Base-by-base conservation (phyloP, 352 stramenopile species). In the Thraustotheca clavata region DNA sequence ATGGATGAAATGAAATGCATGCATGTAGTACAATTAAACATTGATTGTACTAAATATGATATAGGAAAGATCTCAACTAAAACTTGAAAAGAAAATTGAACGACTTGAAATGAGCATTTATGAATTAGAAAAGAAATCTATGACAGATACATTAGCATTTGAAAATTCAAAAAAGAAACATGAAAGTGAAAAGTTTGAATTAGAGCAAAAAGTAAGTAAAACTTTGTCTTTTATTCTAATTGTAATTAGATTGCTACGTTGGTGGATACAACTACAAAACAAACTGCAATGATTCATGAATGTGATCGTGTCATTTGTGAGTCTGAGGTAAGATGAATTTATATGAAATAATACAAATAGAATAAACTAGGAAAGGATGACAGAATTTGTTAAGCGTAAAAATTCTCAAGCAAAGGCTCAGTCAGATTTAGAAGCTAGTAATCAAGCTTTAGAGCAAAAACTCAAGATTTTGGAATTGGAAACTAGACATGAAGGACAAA, bases 241-340 rank as follows among this genome's bases (percentile, higher is more conserved):
- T 62, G 55, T n/a, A 52, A 16, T 31, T 52, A 65, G 57, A 55
- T 65, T 39, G 57, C 57, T 20, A 26, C 22, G 2, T 62, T 90
- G 35, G 67, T 86, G 20, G 70, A 71, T 7, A 90, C 81, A 26
- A 88, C 81, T 3, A 70, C 80, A 41, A 62, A 79, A 6, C 81
- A 90, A 62, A 88, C 79, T 31, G 71, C 69, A n/a, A 73, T 90
- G 54, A 87, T 88, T 33, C 79, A 90, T 40, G 81, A 90, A 43
- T 90, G 77, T 40, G 77, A 90, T 43, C 79, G 76, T 16, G 72
- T 71, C 29, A 60, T 90, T 4, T 72, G 69, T 2, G 76, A 87
- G 27, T 65, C 71, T 12, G 76, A 77, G 62, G 62, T 65, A 35
- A 20, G 4, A 16, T 9, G 14, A 59, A 3, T 57, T 3, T 9